phyloP scores from a whole-genome alignment of 345 rosid genomes.

The Chamaenerion angustifolium region DNA sequence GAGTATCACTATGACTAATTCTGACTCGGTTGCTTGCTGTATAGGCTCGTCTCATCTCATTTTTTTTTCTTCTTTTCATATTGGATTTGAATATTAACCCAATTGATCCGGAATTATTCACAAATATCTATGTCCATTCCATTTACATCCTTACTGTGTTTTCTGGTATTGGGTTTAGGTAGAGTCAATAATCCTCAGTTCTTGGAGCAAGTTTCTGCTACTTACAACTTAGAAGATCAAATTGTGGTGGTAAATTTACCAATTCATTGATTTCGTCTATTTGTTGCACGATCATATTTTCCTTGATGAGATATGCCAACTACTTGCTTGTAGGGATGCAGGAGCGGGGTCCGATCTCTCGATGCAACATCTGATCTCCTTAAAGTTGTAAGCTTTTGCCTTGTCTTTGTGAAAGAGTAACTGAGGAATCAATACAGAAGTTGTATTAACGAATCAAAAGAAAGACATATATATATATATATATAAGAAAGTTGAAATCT shows the following conservation, averaged over 20 bases:
- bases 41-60: too few species aligned
- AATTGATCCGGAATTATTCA: neutral
- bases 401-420: neutral
- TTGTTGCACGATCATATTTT: neutral
- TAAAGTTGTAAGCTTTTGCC: conserved; percentile 30
- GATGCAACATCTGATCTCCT: conserved; percentile 54
- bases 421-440: too few species aligned
- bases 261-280: neutral
- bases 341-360: conserved; percentile 68
- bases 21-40: too few species aligned
- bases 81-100: neutral
- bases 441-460: too few species aligned
- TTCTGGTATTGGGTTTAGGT: conserved; percentile 14
- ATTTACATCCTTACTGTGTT: neutral
- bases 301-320: neutral
- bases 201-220: conserved; percentile 31
- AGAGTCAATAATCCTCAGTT: conserved; percentile 42
- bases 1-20: too few species aligned
- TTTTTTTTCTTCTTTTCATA: neutral
- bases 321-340: conserved; percentile 44
- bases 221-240: conserved; percentile 27
- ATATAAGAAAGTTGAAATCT: conserved; percentile 26
- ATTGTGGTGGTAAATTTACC: conserved; percentile 30
- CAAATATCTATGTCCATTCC: neutral
- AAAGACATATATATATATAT: too few species aligned